A percentile compares a stretch with the other conserved stretches of the same genome.
Evolutionary conservation across 192 early-diverging fungal genomes (phyloP).

Genomic region (Backusella westeae): DNA sequence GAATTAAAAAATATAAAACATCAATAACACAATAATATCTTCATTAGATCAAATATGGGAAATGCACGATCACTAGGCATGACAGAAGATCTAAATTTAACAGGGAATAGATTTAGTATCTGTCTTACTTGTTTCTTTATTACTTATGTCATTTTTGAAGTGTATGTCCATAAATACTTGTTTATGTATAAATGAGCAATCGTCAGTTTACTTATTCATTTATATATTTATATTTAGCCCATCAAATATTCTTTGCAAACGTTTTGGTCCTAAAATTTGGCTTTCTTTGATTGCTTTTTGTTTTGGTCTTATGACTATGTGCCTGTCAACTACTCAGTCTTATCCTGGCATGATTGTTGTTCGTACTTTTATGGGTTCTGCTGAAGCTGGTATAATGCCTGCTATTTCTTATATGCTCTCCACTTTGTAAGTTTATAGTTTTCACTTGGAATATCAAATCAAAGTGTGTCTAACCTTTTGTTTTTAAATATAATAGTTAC

Average conservation of each 20-base stretch:
- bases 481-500: not conserved
- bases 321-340: not conserved
- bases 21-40: not conserved
- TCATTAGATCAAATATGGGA: constrained; percentile 16
- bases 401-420: constrained; percentile 13
- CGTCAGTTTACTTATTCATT: not conserved
- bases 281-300: constrained; percentile 2
- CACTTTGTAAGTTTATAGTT: not conserved
- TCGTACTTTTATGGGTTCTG: constrained; percentile 7
- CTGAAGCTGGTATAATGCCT: constrained; percentile 18
- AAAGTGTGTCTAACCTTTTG: not conserved
- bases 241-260: constrained; percentile 12
- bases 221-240: not conserved
- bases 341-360: not conserved
- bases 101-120: constrained; percentile 12
- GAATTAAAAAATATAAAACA: not conserved
- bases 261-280: constrained; percentile 12
- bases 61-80: constrained; percentile 7
- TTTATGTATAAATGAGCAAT: not conserved
- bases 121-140: constrained; percentile 11
- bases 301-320: constrained; percentile 11
- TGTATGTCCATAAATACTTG: not conserved
- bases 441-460: not conserved
- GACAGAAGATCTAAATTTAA: not conserved
- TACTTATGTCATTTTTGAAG: constrained; percentile 14